Evolutionary conservation across 495 filamentous ascomycete genomes (phyloP).

Genomic region (Penicillium paxilli): DNA sequence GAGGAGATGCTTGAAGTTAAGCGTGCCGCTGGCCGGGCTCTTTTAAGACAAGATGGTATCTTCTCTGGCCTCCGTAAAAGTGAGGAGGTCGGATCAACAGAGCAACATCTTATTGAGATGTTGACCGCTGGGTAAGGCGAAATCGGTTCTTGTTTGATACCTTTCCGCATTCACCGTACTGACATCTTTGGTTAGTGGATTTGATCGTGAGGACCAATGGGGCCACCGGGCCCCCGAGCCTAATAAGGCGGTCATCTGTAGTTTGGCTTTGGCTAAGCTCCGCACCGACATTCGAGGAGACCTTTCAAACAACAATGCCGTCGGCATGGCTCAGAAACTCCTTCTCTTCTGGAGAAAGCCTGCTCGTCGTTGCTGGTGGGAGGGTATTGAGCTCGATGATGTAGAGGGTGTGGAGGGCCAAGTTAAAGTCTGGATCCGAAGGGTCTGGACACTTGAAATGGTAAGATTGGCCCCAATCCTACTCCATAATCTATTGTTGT

Average conservation of each 20-base stretch:
- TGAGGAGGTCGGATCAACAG: constrained; percentile 92
- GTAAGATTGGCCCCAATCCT: constrained; percentile 38
- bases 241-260: constrained; percentile 97
- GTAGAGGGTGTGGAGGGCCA: constrained; percentile 91
- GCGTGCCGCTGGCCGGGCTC: constrained; percentile 80
- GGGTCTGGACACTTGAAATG: constrained; percentile 99
- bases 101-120: constrained; percentile 99
- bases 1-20: constrained; percentile 96
- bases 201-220: constrained; percentile 94
- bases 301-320: constrained; percentile 74
- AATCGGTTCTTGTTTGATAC: too few relatives aligned
- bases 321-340: constrained; percentile 98
- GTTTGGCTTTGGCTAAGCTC: constrained; percentile 86
- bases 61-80: constrained; percentile 93
- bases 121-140: constrained; percentile 88
- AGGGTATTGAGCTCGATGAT: constrained; percentile 87
- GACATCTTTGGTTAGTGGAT: constrained; percentile 61
- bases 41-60: constrained; percentile 91
- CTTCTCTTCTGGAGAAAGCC: constrained; percentile 98
- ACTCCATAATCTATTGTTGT: not conserved
- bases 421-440: constrained; percentile 95
- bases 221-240: constrained; percentile 94
- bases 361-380: constrained; percentile 97
- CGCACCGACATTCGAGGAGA: constrained; percentile 87
- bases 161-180: not conserved